Evolutionary conservation across 164 flowering plant genomes (phyloP), one percentile per base, ranked within the genome.

Genomic region (Vitis riparia): DNA sequence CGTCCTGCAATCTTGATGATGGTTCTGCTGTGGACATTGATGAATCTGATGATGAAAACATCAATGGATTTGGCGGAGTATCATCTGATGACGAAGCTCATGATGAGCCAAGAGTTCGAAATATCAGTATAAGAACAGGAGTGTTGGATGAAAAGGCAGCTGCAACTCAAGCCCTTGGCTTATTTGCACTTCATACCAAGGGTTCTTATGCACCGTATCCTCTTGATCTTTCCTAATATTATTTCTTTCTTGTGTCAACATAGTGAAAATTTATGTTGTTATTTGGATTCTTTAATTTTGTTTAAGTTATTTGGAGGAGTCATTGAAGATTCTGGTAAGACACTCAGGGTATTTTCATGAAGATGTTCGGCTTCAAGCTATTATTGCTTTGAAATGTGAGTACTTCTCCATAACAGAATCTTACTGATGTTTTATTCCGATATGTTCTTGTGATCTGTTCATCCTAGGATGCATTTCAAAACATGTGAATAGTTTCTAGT

Each of bases 111-210:
- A 87, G 97, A 77, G 94, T 91, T 55, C 87, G 97, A 47, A 93
- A 95, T 81, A 91, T 93, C 65, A 93, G 99, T 75, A 76, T 95
- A 71, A 83, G 99, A 85, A 95, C 99, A 59, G 99, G 98, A 56
- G 97, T 95, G 10, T 83, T 95, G 83, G 99, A 95, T 86, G 98
- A 95, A 80, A 95, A 93, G 86, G 98, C 99, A 71, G 99, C 99
- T 70, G 99, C 99, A 73, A 95, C 97, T 58, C 99, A 95, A 84
- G 98, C 98, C 62, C 87, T 95, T 79, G 97, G 99, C 65, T 73
- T 90, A 64, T 93, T 93, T 83, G 93, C 98, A 5, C 78, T 84
- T 67, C 99, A 95, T 67, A 82, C 97, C 17, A 95, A 86, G 79
- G 76, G 77, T 72, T 82, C 84, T 69, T 95, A 74, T 84, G 94